Evolutionary conservation across 805 yeast genomes (phyloP).

Genomic region (Starmera dryadoides): DNA sequence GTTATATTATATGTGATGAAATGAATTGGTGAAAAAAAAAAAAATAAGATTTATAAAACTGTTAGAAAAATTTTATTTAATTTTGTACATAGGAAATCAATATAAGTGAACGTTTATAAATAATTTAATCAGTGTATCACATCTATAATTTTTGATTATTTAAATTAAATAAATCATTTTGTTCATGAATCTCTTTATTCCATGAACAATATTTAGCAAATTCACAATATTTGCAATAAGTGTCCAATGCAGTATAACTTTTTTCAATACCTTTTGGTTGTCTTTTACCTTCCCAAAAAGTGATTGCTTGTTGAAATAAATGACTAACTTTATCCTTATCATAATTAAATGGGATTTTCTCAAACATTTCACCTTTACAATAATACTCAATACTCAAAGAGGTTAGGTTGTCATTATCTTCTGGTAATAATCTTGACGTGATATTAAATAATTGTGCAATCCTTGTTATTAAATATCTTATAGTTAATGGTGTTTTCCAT

Average conservation of each 20-base stretch:
- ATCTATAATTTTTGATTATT: too few species aligned
- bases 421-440: constrained; percentile 27
- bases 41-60: too few species aligned
- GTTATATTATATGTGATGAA: too few species aligned
- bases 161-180: background rate
- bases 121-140: background rate
- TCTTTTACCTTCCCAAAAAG: constrained; percentile 55
- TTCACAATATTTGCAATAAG: constrained; percentile 49
- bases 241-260: constrained; percentile 24
- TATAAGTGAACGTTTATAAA: too few species aligned
- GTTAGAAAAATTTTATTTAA: too few species aligned
- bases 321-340: constrained; percentile 22
- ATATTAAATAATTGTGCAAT: constrained; percentile 37
- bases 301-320: constrained; percentile 27
- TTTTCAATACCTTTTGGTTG: constrained; percentile 36
- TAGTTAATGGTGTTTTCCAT: constrained; percentile 53
- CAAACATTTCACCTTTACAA: constrained; percentile 34
- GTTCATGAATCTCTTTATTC: constrained; percentile 14
- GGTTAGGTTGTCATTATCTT: constrained; percentile 2
- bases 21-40: background rate
- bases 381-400: constrained; percentile 45
- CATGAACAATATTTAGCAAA: constrained; percentile 38
- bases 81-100: too few species aligned
- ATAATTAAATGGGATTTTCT: constrained; percentile 32
- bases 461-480: constrained; percentile 49